These are phyloP conservation scores for Daldinia caldariorum DNA, from an alignment of 495 filamentous ascomycete species.

Conservation along the genomic window DNA sequence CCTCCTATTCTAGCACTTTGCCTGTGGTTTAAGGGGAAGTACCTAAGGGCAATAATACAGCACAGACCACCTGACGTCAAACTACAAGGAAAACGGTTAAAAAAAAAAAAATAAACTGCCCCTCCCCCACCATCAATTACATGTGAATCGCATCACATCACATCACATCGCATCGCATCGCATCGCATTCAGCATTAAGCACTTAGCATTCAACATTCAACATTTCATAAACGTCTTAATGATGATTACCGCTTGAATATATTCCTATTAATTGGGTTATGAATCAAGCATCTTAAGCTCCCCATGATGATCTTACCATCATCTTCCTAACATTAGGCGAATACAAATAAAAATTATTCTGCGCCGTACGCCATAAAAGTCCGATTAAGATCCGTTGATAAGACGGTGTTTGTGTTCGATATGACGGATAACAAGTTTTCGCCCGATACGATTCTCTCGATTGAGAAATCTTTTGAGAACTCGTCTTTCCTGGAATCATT, in stretches of 20 bases:
- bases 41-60: not conserved
- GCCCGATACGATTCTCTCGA: constrained; percentile 22
- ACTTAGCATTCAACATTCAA: not conserved
- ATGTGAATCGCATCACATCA: too few species aligned
- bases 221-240: not conserved
- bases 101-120: constrained; percentile 26
- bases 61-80: constrained; percentile 3
- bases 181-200: not conserved
- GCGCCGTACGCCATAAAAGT: not conserved
- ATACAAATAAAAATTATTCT: not conserved
- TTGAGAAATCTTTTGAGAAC: constrained; percentile 28
- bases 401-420: too few species aligned
- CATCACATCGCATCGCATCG: not conserved
- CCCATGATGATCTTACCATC: not conserved
- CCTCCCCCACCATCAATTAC: constrained; percentile 48
- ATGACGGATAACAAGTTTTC: constrained; percentile 28
- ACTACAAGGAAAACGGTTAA: not conserved
- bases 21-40: too few species aligned
- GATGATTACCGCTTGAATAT: not conserved
- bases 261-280: not conserved
- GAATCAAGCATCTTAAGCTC: not conserved
- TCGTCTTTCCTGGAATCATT: constrained; percentile 28
- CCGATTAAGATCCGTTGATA: not conserved
- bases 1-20: too few species aligned
- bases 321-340: not conserved